Conservation (phyloP, 1,284 basidiomycete genomes). For the Trichosporon sp. region DNA sequence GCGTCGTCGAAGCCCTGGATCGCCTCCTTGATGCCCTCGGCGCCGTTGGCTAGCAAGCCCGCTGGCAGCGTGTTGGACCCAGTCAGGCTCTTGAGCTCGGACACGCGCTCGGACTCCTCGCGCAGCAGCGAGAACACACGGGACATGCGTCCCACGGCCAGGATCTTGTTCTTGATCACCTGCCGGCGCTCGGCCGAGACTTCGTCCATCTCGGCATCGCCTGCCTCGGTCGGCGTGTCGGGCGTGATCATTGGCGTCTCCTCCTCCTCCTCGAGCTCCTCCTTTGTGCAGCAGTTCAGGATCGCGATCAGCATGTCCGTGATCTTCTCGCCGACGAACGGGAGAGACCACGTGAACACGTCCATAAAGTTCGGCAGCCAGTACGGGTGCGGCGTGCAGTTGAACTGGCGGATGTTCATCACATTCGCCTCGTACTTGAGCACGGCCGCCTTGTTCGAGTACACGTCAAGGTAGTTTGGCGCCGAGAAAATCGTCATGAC, state of each 20-base stretch:
- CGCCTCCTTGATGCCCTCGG: slow-evolving; percentile 92
- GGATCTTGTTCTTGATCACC: slow-evolving; percentile 95
- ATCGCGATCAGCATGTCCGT: slow-evolving; percentile 95
- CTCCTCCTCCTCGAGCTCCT: slow-evolving; percentile 82
- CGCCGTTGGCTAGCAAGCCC: slow-evolving; percentile 78
- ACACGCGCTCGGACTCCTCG: slow-evolving; percentile 97
- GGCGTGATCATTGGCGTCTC: slow-evolving; percentile 49
- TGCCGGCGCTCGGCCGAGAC: slow-evolving; percentile 69
- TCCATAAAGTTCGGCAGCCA: slow-evolving; percentile 99
- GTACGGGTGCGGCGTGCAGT: slow-evolving; percentile 91
- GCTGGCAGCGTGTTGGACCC: slow-evolving; percentile 75
- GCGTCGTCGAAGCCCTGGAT: slow-evolving; percentile 94
- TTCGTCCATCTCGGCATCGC: slow-evolving; percentile 44
- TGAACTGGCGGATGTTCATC: slow-evolving; percentile 85
- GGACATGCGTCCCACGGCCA: slow-evolving; percentile 94
- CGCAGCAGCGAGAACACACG: slow-evolving; percentile 92
- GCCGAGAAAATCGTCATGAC: slow-evolving; percentile 97
- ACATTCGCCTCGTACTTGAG: slow-evolving; percentile 96
- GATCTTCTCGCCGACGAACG: slow-evolving; percentile 97
- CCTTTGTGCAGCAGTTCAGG: slow-evolving; percentile 87
- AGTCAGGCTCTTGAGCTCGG: slow-evolving; percentile 87
- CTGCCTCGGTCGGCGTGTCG: slow-evolving; percentile 33
- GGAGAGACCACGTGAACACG: slow-evolving; percentile 97
- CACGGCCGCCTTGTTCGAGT: slow-evolving; percentile 94
- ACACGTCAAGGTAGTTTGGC: slow-evolving; percentile 92